A percentile compares a stretch with the other conserved stretches of the same genome.
These are phyloP conservation scores for Peterozyma toletana DNA, from an alignment of 805 yeast genomes.

Conservation along the genomic window DNA sequence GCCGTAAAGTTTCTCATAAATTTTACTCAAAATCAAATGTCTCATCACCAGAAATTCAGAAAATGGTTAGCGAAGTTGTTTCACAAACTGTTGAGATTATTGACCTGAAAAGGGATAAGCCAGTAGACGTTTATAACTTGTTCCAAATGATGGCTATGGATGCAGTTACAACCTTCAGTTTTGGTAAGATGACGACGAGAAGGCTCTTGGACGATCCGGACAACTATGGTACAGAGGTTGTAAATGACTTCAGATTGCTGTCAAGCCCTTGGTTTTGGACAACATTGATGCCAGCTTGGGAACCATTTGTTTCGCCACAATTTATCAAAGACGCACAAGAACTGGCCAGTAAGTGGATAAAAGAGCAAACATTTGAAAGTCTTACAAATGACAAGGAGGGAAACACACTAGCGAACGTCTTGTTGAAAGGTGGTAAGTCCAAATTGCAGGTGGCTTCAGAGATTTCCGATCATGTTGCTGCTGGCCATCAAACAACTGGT, in stretches of 20 bases:
- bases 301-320: conserved; percentile 39
- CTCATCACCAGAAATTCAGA: conserved; percentile 22
- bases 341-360: conserved; percentile 38
- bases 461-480: conserved; percentile 59
- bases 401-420: conserved; percentile 16
- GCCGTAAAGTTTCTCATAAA: conserved; percentile 32
- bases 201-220: conserved; percentile 31
- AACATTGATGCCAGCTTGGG: conserved; percentile 48
- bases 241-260: conserved; percentile 37
- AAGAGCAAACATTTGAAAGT: conserved; percentile 10
- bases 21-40: conserved; percentile 38
- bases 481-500: conserved; percentile 75
- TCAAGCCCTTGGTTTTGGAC: conserved; percentile 64
- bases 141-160: conserved; percentile 72
- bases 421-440: conserved; percentile 12
- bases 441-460: conserved; percentile 33
- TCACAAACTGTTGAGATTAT: conserved; percentile 18
- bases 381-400: conserved; percentile 10
- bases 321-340: conserved; percentile 29
- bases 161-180: conserved; percentile 52
- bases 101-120: conserved; percentile 12
- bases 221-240: conserved; percentile 31
- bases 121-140: conserved; percentile 51
- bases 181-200: conserved; percentile 43
- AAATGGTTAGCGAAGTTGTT: conserved; percentile 26